Conservation (phyloP, 1,139 yeast species). For the Ashbya aceris region DNA sequence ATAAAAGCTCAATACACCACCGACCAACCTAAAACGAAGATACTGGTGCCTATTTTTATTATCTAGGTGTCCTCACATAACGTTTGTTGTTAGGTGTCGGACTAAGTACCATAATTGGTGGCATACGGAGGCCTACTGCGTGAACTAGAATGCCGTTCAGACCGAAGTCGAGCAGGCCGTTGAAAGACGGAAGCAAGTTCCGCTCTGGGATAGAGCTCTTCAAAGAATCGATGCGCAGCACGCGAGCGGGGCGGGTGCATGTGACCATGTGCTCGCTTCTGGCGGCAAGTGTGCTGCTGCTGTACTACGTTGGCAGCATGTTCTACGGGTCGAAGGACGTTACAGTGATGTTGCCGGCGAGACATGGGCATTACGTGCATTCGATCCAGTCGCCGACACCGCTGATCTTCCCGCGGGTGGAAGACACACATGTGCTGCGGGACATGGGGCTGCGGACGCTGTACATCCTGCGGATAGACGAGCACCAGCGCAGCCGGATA, state of each 20-base stretch:
- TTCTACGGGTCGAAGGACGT: background rate
- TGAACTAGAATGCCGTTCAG: constrained; percentile 11
- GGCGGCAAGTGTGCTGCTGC: constrained; percentile 8
- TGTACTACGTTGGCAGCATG: constrained; percentile 9
- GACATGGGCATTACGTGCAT: constrained; percentile 35
- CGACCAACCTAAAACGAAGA: too few relatives aligned
- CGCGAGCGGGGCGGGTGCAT: constrained; percentile 5
- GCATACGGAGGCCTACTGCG: background rate
- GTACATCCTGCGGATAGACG: constrained; percentile 37
- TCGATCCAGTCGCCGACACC: constrained; percentile 42
- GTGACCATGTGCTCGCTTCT: constrained; percentile 6
- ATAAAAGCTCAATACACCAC: too few relatives aligned
- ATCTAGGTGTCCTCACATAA: too few relatives aligned
- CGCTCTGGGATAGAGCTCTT: background rate
- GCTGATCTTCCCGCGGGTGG: constrained; percentile 58
- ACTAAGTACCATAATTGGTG: background rate
- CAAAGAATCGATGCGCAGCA: constrained; percentile 2
- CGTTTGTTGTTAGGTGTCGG: too few relatives aligned
- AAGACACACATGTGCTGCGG: constrained; percentile 51
- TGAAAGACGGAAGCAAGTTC: background rate
- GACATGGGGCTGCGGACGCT: constrained; percentile 46
- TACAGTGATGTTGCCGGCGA: constrained; percentile 19
- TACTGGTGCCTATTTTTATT: too few relatives aligned
- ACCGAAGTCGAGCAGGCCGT: constrained; percentile 10
- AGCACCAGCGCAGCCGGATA: constrained; percentile 38